Evolutionary conservation across 1,139 yeast genomes (phyloP), one percentile per base, ranked within the genome.

Genomic region (Maudiozyma humilis): DNA sequence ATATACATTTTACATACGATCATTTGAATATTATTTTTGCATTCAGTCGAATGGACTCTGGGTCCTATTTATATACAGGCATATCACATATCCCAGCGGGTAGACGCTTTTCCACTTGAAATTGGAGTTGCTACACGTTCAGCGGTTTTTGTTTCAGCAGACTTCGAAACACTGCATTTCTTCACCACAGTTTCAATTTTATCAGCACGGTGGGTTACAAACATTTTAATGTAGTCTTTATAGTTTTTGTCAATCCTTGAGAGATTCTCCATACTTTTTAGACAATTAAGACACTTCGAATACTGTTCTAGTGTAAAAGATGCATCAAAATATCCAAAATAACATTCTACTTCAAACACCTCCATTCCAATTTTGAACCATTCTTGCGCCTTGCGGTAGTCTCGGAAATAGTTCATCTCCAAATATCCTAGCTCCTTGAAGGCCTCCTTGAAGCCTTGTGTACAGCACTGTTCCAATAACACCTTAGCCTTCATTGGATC

Each of bases 281-380:
- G 53, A 16, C 62, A 53, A 12, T 53, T 59, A 25, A 46, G 52
- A 2, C 64, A 67, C 18, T 47, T 41, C 3, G 45, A 47, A 50
- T 51, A 60, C 18, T 62, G 52, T n/a, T 53, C 36, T 30, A 47
- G 23, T 36, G 51, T 52, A 16, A 57, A 44, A 34, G 53, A 53
- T 41, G 66, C 63, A 44, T 88, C 96, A 57, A 87, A 83, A 46
- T 78, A 70, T 0, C 96, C 96, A 41, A 87, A 70, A 53, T 78
- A 67, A 54, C 93, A 85, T 34, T 78, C 72, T 4, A 68, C 46
- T 42, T 71, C 75, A 37, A 77, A 69, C 2, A 84, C 67, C 49
- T 84, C 91, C 32, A 76, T 71, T 0, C 96, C 97, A 38, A 88
- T 65, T 53, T 75, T 76, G 65, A 88, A 87, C 96, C 96, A 89